phyloP scores from a whole-genome alignment of 805 yeast genomes.

The Zygosaccharomyces rouxii region DNA sequence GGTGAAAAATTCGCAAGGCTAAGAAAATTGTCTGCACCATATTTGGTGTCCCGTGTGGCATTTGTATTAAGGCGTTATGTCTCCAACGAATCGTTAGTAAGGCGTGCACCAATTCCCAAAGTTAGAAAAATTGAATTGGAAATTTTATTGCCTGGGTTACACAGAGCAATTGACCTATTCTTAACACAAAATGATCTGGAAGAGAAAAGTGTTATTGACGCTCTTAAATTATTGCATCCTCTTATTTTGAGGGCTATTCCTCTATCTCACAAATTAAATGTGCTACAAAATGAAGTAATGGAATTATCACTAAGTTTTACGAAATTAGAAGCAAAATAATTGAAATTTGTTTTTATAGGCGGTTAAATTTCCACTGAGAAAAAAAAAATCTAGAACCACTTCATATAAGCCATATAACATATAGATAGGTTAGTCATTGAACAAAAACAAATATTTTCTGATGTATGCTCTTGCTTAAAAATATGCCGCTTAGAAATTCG shows the following conservation, averaged over 20 bases:
- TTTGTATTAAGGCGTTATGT: constrained; percentile 59
- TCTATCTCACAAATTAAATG: constrained; percentile 31
- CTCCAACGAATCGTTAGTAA: constrained; percentile 56
- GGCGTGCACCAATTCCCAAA: constrained; percentile 60
- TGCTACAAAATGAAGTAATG: constrained; percentile 27
- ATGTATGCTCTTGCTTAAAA: background rate
- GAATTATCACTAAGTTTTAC: constrained; percentile 29
- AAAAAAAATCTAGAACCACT: too few relatives aligned
- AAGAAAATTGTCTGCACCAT: constrained; percentile 39
- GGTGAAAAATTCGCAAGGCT: constrained; percentile 19
- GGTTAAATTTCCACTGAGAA: background rate
- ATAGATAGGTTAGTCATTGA: too few relatives aligned
- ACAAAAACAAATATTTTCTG: background rate
- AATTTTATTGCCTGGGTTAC: constrained; percentile 43
- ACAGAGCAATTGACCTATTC: constrained; percentile 22
- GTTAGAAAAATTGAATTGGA: constrained; percentile 62
- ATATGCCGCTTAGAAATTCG: background rate
- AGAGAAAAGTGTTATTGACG: constrained; percentile 9
- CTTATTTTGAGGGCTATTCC: constrained; percentile 33
- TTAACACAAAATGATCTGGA: background rate
- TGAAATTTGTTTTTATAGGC: background rate
- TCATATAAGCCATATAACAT: background rate
- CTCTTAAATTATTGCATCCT: constrained; percentile 27
- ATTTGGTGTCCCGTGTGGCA: constrained; percentile 53
- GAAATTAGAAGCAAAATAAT: constrained; percentile 17